A percentile compares a stretch with the other conserved stretches of the same genome.
phyloP scores from a whole-genome alignment of 192 early-diverging fungal species.

The Borealophlyctis nickersoniae region DNA sequence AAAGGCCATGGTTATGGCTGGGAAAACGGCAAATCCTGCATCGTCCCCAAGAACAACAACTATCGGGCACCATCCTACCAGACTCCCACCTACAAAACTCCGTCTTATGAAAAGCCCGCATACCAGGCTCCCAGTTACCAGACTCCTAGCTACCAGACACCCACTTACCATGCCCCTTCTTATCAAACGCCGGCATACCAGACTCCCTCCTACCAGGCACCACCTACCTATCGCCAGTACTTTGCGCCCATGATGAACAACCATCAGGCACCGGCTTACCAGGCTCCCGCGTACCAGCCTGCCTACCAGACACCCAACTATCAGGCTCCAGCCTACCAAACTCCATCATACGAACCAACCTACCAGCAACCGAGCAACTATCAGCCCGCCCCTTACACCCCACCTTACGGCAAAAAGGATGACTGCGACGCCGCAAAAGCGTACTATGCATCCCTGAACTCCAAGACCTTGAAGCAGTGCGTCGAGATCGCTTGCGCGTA shows the following conservation, averaged over 20 bases:
- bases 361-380: neutral
- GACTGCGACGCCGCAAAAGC: neutral
- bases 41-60: neutral
- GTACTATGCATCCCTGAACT: conserved; percentile 14
- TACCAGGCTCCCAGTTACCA: neutral
- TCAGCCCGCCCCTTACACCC: neutral
- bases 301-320: neutral
- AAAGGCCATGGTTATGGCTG: conserved; percentile 15
- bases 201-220: conserved; percentile 1
- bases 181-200: neutral
- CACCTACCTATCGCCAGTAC: too few species aligned
- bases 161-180: neutral
- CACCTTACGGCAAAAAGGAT: neutral
- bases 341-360: neutral
- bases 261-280: neutral
- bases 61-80: neutral
- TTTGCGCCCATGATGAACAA: too few species aligned
- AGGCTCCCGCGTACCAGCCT: neutral
- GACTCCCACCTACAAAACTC: too few species aligned
- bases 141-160: neutral
- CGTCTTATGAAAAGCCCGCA: neutral
- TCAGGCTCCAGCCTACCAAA: neutral
- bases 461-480: conserved; percentile 26
- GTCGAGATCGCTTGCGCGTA: conserved; percentile 18
- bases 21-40: conserved; percentile 11